Evolutionary conservation across 352 stramenopile genomes (phyloP), one percentile per base, ranked within the genome.

Genomic region (Phytophthora cactorum): DNA sequence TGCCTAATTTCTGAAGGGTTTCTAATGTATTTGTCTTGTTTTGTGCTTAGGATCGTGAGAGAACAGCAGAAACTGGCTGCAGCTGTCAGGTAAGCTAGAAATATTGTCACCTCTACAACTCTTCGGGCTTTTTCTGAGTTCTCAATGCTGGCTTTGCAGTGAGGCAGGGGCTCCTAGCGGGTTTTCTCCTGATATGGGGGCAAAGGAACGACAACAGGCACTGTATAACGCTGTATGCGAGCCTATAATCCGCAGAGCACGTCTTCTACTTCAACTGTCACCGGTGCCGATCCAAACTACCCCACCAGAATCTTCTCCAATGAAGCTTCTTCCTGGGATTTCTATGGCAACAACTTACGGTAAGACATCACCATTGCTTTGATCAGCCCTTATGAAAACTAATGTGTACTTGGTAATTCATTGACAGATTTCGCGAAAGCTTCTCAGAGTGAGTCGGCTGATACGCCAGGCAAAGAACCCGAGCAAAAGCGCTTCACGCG

Each of bases 11-110:
- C 31, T 34, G 6, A 15, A 22, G 22, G 22, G 22, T 22, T 27
- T 41, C 41, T 60, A 51, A 66, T 50, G 44, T 17, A 10, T 5
- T 7, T 31, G 34, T 50, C 4, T 58, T 54, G 10, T 22, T 38
- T 54, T 56, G 15, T 41, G 29, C 41, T 52, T 66, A 94, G 88
- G 88, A 95, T 96, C 67, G 89, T 96, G 22, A 74, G 88, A 55
- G 89, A 96, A 56, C 89, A 96, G 45, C 89, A 96, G 53, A 96
- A 95, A 45, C 58, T 93, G 17, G 89, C 89, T 44, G 83, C 81
- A 59, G 61, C 69, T 27, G 77, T 74, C 27, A 90, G 80, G 84
- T 92, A 79, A 43, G 32, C 36, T 32, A 51, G 0, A 14, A 22
- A 41, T 31, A 29, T 6, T 28, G 28, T 47, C n/a, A 53, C 12